phyloP scores from a whole-genome alignment of 352 stramenopile genomes.

The Globisporangium abappressorium region DNA sequence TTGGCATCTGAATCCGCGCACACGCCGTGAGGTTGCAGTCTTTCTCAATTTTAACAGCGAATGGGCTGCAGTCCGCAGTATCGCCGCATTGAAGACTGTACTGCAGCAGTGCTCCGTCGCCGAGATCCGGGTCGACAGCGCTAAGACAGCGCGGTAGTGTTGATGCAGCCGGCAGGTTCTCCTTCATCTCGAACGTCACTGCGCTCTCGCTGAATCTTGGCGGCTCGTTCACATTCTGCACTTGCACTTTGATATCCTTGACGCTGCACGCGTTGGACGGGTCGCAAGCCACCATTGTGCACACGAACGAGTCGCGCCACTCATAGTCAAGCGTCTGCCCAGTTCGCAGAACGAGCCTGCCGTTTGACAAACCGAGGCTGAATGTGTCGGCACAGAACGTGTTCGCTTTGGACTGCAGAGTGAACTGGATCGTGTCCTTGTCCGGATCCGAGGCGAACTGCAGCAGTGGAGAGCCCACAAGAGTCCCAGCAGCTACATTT shows the following conservation, averaged over 20 bases:
- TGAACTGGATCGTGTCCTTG: conserved; percentile 39
- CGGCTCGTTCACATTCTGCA: conserved; percentile 54
- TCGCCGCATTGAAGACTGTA: conserved; percentile 39
- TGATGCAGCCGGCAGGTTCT: conserved; percentile 25
- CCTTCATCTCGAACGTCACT: conserved; percentile 34
- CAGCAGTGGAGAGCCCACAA: conserved; percentile 22
- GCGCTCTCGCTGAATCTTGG: conserved; percentile 32
- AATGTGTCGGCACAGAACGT: conserved; percentile 49
- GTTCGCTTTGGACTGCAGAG: conserved; percentile 52
- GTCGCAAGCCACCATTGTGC: conserved; percentile 54
- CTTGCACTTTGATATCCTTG: conserved; percentile 35
- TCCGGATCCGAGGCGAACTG: conserved; percentile 38
- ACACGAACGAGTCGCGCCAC: conserved; percentile 30
- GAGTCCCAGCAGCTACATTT: conserved; percentile 28
- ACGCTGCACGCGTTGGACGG: conserved; percentile 42
- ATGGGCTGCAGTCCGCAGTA: conserved; percentile 31
- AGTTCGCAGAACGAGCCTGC: conserved; percentile 28
- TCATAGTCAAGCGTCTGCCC: conserved; percentile 41
- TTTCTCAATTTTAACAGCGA: conserved; percentile 33
- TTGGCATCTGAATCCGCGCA: conserved; percentile 34
- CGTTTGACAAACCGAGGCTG: conserved; percentile 24
- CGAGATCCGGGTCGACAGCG: conserved; percentile 42
- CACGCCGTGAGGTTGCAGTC: conserved; percentile 34
- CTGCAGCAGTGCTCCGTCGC: conserved; percentile 30
- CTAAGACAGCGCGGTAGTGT: conserved; percentile 33